Base-by-base conservation (phyloP, 225 moss, liverwort and hornwort genomes). In the Sphagnum tenellum region DNA sequence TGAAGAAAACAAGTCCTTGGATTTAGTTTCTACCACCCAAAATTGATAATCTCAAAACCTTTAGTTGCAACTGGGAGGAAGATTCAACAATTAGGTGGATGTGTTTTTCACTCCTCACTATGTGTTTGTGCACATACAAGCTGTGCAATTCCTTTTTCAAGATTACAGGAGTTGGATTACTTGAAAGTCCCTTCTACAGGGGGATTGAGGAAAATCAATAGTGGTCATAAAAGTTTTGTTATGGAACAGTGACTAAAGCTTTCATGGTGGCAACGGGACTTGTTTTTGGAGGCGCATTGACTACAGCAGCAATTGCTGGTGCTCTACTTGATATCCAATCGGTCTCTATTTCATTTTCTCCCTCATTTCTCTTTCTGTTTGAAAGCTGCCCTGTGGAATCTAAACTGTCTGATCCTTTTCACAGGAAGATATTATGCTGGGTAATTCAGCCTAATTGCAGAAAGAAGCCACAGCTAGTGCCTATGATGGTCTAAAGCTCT, bases 251-350 rank as follows among this genome's bases (percentile, higher is more conserved):
- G 63, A 63, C 77, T 55, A 92, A 81, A 72, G 87, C 91, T 14
- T 92, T 92, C 51, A 69, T 73, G 55, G 63, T 67, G 60, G 82
- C 89, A 60, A 81, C 76, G 57, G 60, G 75, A 53, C 55, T 92
- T 45, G 71, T 89, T 46, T 85, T 87, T 49, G 79, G 85, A 44
- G 82, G 89, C 57, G 75, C 68, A 62, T 54, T 69, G 12, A 65
- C 83, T 50, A 77, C 62, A 70, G 71, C 85, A 55, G 82, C 70
- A 29, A 50, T 67, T 66, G 61, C 75, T 56, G 75, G 75, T 62
- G 74, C 67, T 54, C 65, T 9, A n/a, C 73, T 89, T n/a, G 89
- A 77, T 51, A 72, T 89, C 66, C 80, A 73, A 79, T 89, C 87
- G 66, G 87, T 92, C 73, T 61, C 66, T 5, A 48, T 50, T 61